Evolutionary conservation across 73 alveolate genomes (phyloP).

Genomic region (Effrenium voratum): DNA sequence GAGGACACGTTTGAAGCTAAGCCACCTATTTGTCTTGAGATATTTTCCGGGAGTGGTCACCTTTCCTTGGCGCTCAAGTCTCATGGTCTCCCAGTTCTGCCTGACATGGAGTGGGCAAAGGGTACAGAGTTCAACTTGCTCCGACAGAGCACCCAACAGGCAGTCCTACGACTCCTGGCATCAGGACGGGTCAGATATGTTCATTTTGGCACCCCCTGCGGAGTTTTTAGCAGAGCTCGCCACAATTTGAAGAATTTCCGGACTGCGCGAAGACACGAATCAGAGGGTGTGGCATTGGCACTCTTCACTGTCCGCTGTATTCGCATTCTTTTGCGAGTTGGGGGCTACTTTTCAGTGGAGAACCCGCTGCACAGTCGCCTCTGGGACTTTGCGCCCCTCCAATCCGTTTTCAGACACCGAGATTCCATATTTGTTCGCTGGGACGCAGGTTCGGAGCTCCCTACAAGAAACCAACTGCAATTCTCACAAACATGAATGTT

Average conservation of each 20-base stretch:
- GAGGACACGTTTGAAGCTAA: neutral
- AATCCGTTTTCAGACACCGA: neutral
- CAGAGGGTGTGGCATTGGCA: neutral
- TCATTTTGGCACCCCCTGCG: constrained; percentile 32
- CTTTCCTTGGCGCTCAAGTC: neutral
- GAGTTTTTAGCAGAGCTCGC: constrained; percentile 1
- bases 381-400: constrained; percentile 7
- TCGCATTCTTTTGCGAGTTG: neutral
- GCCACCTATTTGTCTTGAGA: neutral
- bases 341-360: neutral
- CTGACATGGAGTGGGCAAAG: neutral
- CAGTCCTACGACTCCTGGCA: neutral
- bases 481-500: neutral
- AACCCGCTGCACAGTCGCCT: constrained; percentile 9
- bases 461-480: neutral
- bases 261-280: neutral
- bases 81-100: neutral
- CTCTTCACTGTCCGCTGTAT: neutral
- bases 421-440: neutral
- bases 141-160: neutral
- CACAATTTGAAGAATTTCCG: neutral
- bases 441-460: neutral
- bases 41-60: constrained; percentile 1
- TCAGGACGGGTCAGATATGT: constrained; percentile 2
- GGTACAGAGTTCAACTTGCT: neutral